A percentile compares a stretch with the other conserved stretches of the same genome.
Conservation (phyloP, 106 monocot genomes). For the Dendrobium chrysotoxum region DNA sequence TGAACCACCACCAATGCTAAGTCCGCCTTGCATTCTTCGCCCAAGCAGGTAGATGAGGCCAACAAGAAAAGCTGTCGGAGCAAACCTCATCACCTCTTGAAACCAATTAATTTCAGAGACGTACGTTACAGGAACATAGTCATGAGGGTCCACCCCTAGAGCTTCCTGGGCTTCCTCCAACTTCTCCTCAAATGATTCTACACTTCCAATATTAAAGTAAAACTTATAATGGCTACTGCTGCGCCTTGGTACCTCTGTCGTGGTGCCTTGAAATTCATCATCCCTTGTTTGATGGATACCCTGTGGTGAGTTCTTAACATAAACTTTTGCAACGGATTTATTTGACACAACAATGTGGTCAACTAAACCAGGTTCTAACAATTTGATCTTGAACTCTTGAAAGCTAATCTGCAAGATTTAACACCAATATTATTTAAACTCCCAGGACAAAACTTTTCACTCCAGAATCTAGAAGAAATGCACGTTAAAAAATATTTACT, state of each 20-base stretch:
- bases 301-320: constrained; percentile 51
- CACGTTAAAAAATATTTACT: background rate
- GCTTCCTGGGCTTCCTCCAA: constrained; percentile 84
- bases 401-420: constrained; percentile 81
- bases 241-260: constrained; percentile 28
- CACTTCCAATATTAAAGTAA: constrained; percentile 94
- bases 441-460: background rate
- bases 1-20: constrained; percentile 59
- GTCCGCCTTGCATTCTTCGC: constrained; percentile 69
- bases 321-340: constrained; percentile 93
- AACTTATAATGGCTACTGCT: constrained; percentile 48
- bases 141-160: constrained; percentile 66
- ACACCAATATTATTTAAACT: background rate
- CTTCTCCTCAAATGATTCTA: constrained; percentile 97
- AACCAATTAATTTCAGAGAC: constrained; percentile 63
- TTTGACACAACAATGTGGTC: constrained; percentile 90
- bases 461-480: background rate
- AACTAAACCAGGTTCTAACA: constrained; percentile 86
- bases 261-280: constrained; percentile 31
- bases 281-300: constrained; percentile 34
- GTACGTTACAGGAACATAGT: constrained; percentile 85
- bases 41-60: constrained; percentile 54
- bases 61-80: constrained; percentile 63
- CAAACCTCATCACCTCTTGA: constrained; percentile 67
- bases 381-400: constrained; percentile 95